A percentile compares a stretch with the other conserved stretches of the same genome.
Evolutionary conservation across 768 basidiomycete genomes (phyloP).

Genomic region (Rhodotorula graminis): DNA sequence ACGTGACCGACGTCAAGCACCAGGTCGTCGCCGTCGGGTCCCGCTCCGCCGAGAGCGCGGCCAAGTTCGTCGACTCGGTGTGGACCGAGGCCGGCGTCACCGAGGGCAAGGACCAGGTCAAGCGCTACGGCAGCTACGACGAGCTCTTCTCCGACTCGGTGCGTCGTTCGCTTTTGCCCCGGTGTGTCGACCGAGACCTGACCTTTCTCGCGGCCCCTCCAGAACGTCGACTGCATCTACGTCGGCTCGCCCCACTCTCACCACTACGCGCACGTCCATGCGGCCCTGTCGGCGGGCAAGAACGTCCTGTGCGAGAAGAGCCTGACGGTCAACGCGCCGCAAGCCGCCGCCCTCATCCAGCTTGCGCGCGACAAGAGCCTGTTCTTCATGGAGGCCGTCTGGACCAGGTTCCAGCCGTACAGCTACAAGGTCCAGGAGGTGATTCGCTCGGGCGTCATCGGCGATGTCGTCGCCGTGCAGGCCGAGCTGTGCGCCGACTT

Average conservation of each 20-base stretch:
- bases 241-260: slow-evolving; percentile 46
- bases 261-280: slow-evolving; percentile 45
- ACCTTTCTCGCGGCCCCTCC: background rate
- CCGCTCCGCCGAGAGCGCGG: slow-evolving; percentile 41
- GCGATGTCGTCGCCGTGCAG: slow-evolving; percentile 43
- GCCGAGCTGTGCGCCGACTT: slow-evolving; percentile 45
- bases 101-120: slow-evolving; percentile 39
- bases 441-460: slow-evolving; percentile 43
- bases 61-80: slow-evolving; percentile 41
- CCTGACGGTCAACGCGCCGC: slow-evolving; percentile 45
- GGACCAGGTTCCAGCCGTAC: slow-evolving; percentile 47
- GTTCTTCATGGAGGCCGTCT: slow-evolving; percentile 49
- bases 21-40: slow-evolving; percentile 45
- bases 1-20: slow-evolving; percentile 43
- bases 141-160: slow-evolving; percentile 39
- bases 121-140: slow-evolving; percentile 43
- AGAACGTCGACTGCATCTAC: slow-evolving; percentile 47
- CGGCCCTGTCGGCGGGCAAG: slow-evolving; percentile 42
- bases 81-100: slow-evolving; percentile 42
- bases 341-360: slow-evolving; percentile 43
- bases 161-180: background rate
- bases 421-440: slow-evolving; percentile 44
- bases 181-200: background rate
- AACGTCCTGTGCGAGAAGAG: slow-evolving; percentile 47
- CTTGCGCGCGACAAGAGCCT: slow-evolving; percentile 45